Conservation (phyloP, 768 basidiomycete species). For the Pisolithus albus region DNA sequence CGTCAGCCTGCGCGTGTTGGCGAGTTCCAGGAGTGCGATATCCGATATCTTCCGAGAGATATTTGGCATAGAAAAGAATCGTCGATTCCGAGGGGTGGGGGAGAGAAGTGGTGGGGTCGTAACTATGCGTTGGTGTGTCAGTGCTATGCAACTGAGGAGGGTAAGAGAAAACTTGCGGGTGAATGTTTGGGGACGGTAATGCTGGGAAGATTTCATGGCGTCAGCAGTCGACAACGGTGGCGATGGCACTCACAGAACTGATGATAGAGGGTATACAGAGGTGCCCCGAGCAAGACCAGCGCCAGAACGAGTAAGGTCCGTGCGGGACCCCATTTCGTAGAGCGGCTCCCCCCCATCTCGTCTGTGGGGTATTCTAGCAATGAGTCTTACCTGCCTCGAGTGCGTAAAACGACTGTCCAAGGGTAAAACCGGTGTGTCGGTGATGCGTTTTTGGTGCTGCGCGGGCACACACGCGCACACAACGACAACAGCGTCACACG, state of each 20-base stretch:
- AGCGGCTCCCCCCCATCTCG: too few species aligned
- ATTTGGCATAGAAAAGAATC: slow-evolving; percentile 55
- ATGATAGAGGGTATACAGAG: slow-evolving; percentile 41
- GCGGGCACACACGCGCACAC: too few species aligned
- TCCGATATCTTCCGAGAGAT: slow-evolving; percentile 81
- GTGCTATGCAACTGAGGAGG: neutral
- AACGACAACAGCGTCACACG: too few species aligned
- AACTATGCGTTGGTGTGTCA: slow-evolving; percentile 13
- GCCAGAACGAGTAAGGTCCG: slow-evolving; percentile 49
- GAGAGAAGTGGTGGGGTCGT: slow-evolving; percentile 46
- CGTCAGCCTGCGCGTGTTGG: slow-evolving; percentile 81
- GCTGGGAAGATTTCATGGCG: slow-evolving; percentile 27
- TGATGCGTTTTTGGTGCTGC: too few species aligned
- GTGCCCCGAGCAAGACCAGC: slow-evolving; percentile 47
- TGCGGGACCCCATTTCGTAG: slow-evolving; percentile 47
- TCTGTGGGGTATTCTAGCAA: too few species aligned
- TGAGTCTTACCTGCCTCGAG: too few species aligned
- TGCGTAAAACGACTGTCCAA: neutral
- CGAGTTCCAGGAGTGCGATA: slow-evolving; percentile 87
- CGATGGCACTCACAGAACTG: slow-evolving; percentile 37
- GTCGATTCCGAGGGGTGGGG: slow-evolving; percentile 69
- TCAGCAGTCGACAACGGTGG: neutral
- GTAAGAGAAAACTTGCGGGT: slow-evolving; percentile 36
- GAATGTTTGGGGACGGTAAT: slow-evolving; percentile 50
- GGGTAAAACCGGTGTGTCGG: too few species aligned